Percentiles rank a stretch among this genome's conserved stretches.
Evolutionary conservation across 2,329 filamentous ascomycete genomes (phyloP).

Genomic region (Ploettnerulaceae sp.): DNA sequence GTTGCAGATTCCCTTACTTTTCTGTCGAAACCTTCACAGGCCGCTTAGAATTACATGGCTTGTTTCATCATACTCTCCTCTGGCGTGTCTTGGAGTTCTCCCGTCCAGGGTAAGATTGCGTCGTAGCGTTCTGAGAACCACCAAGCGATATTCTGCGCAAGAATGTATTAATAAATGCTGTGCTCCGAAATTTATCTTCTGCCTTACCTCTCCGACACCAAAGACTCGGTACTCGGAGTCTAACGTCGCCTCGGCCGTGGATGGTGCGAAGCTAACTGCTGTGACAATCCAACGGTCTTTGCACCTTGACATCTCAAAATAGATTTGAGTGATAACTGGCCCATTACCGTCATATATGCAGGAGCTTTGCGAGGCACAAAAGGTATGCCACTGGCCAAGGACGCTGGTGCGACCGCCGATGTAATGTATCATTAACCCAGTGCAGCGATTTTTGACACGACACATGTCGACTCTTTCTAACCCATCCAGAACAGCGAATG

Average conservation of each 20-base stretch:
- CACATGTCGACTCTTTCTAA: constrained; percentile 12
- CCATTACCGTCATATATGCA: constrained; percentile 8
- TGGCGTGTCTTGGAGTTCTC: background rate
- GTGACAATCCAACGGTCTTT: constrained; percentile 8
- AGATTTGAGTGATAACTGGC: background rate
- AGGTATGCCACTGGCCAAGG: constrained; percentile 15
- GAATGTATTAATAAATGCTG: constrained; percentile 1
- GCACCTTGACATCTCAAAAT: constrained; percentile 3
- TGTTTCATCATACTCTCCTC: constrained; percentile 7
- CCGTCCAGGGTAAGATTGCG: constrained; percentile 2
- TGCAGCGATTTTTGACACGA: constrained; percentile 8
- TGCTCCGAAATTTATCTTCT: background rate
- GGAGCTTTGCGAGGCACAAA: constrained; percentile 1
- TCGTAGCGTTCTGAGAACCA: constrained; percentile 11
- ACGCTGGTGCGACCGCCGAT: background rate
- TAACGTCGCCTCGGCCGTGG: background rate
- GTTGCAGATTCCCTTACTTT: background rate
- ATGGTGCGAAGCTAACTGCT: constrained; percentile 1
- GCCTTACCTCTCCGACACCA: background rate
- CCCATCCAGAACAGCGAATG: constrained; percentile 9
- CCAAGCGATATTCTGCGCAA: constrained; percentile 9
- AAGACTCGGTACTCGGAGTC: background rate
- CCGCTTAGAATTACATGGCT: background rate
- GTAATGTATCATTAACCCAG: constrained; percentile 12
- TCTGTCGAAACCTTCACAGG: background rate